A percentile compares a stretch with the other conserved stretches of the same genome.
phyloP scores from a whole-genome alignment of 257 asterid species.

The Solanum pinnatisectum region DNA sequence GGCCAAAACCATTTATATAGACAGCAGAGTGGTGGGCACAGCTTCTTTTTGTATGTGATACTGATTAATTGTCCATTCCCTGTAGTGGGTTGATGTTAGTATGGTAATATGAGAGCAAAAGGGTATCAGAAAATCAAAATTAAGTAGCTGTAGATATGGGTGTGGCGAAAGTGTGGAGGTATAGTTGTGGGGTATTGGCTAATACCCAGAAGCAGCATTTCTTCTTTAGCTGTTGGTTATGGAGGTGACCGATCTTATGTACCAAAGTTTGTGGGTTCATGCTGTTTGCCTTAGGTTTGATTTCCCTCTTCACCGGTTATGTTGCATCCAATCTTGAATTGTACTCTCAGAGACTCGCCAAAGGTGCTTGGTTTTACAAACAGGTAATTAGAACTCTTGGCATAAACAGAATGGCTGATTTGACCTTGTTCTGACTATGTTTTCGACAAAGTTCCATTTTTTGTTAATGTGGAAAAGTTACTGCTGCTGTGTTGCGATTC shows the following conservation, averaged over 20 bases:
- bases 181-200: conserved; percentile 23
- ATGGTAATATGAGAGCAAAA: background rate
- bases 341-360: conserved; percentile 53
- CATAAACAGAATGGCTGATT: background rate
- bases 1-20: background rate
- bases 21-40: background rate
- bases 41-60: background rate
- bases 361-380: conserved; percentile 30
- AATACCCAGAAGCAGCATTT: conserved; percentile 5
- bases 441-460: background rate
- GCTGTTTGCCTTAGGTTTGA: conserved; percentile 74
- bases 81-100: background rate
- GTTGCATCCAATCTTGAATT: conserved; percentile 90
- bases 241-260: conserved; percentile 62
- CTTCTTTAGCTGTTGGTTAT: conserved; percentile 4
- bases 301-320: conserved; percentile 92
- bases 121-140: background rate
- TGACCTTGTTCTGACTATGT: background rate
- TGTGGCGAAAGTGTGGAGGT: conserved; percentile 53
- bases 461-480: background rate
- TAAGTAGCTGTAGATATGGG: conserved; percentile 41
- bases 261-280: conserved; percentile 67
- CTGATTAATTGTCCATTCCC: background rate
- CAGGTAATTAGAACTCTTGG: conserved; percentile 18
- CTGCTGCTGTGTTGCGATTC: background rate